phyloP scores from a whole-genome alignment of 257 asterid species.

The Ocimum tenuiflorum region DNA sequence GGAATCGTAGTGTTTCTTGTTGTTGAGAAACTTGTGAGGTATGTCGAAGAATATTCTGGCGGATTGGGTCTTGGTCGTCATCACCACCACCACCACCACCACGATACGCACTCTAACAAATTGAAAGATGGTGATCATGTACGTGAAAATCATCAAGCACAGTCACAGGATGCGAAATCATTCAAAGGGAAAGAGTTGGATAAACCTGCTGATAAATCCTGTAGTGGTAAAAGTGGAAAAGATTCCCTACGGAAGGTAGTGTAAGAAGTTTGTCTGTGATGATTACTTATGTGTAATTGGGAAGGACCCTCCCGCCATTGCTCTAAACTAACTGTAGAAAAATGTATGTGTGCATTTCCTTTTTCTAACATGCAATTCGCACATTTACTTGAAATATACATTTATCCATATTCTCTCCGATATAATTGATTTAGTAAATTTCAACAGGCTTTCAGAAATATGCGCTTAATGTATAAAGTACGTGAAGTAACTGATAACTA shows the following conservation, averaged over 20 bases:
- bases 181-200: conserved; percentile 31
- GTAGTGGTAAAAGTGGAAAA: conserved; percentile 29
- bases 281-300: too few species aligned
- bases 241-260: conserved; percentile 66
- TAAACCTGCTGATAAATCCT: conserved; percentile 27
- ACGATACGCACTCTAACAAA: conserved; percentile 43
- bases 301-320: too few species aligned
- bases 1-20: conserved; percentile 83
- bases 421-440: conserved; percentile 11
- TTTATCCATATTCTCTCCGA: not conserved
- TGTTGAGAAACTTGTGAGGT: conserved; percentile 93
- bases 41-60: conserved; percentile 69
- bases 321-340: not conserved
- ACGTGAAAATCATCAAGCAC: conserved; percentile 35
- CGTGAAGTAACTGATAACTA: too few species aligned
- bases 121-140: conserved; percentile 43
- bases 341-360: not conserved
- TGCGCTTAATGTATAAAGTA: too few species aligned
- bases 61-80: conserved; percentile 53
- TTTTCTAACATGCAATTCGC: not conserved
- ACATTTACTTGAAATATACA: not conserved
- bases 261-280: too few species aligned
- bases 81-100: conserved; percentile 84
- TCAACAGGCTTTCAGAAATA: not conserved
- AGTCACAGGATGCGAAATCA: conserved; percentile 30